Evolutionary conservation across 179 eudicot genomes (phyloP), one percentile per base, ranked within the genome.

Genomic region (Vitellaria paradoxa): DNA sequence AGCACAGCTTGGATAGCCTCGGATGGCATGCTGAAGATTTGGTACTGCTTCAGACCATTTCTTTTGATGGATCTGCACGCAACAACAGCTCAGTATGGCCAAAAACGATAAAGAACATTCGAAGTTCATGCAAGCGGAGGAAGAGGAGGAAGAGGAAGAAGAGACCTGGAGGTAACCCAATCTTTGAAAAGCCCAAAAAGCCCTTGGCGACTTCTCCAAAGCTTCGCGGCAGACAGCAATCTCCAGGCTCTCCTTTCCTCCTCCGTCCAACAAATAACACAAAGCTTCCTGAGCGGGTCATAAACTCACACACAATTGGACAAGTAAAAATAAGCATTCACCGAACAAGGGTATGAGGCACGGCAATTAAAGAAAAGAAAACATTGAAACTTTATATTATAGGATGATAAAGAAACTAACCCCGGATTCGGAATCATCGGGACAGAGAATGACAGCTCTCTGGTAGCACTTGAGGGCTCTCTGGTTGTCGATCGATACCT

Each of bases 401-500:
- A 5, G 9, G 55, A 37, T 30, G 18, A 15, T 17, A 10, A 21
- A 37, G 57, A 60, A 63, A 18, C 80, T 14, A 65, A 92, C 97
- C 94, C 99, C 99, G 2, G 98, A 82, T 68, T 81, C 79, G 9
- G 86, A 88, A 79, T 96, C 96, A 61, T 90, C 87, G 1, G 99
- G 97, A 72, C 79, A 70, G 77, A 96, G 90, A 9, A 89, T 70
- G 65, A 96, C 85, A 18, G 98, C 99, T 71, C 98, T 87, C 81
- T 94, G 94, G 77, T 96, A 96, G 80, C 99, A 93, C 87, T 92
- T 93, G 82, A 89, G 79, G 86, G 99, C 96, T 81, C 99, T 89
- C 70, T 86, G 94, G 49, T 81, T 76, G 80, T 96, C 99, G 5
- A 77, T 65, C 0, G 85, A 68, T 72, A 81, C 79, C 61, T 65